Evolutionary conservation across 768 basidiomycete species (phyloP).

Genomic region (Chalciporus piperatus): DNA sequence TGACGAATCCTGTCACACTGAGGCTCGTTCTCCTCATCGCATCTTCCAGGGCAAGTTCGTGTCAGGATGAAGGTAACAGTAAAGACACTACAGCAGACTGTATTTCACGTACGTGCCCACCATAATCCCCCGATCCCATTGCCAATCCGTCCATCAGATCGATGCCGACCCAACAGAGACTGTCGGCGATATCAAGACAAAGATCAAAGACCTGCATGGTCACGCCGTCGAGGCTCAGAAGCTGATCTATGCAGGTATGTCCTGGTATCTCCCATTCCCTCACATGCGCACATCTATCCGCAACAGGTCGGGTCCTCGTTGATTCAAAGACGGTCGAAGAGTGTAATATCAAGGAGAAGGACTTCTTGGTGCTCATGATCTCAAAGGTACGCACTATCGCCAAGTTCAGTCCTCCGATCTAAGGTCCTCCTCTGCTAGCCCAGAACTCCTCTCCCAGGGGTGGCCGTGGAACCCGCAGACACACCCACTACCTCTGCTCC

Average conservation of each 20-base stretch:
- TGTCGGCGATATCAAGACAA: conserved; percentile 74
- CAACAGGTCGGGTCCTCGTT: conserved; percentile 81
- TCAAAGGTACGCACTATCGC: conserved; percentile 64
- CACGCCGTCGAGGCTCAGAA: conserved; percentile 79
- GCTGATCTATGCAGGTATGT: conserved; percentile 88
- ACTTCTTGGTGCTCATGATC: conserved; percentile 99
- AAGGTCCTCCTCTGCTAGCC: conserved; percentile 39
- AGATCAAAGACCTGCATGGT: conserved; percentile 74
- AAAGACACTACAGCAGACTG: conserved; percentile 93
- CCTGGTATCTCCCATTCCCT: conserved; percentile 7
- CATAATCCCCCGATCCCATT: background rate
- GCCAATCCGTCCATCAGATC: conserved; percentile 41
- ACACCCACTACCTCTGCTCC: conserved; percentile 20
- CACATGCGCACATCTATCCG: conserved; percentile 1
- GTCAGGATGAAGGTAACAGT: conserved; percentile 85
- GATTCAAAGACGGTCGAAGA: conserved; percentile 88
- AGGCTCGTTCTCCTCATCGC: conserved; percentile 11
- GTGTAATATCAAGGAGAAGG: conserved; percentile 95
- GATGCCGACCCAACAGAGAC: conserved; percentile 78
- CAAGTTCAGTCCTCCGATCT: background rate
- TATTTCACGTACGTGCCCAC: conserved; percentile 60
- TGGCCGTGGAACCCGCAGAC: background rate
- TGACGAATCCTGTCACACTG: conserved; percentile 23
- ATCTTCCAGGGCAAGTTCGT: conserved; percentile 6
- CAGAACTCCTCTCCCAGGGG: conserved; percentile 41